Percentiles rank a stretch among this genome's conserved stretches.
These are phyloP conservation scores for Exophiala alcalophila DNA, from an alignment of 2,329 filamentous ascomycete species.

Conservation along the genomic window DNA sequence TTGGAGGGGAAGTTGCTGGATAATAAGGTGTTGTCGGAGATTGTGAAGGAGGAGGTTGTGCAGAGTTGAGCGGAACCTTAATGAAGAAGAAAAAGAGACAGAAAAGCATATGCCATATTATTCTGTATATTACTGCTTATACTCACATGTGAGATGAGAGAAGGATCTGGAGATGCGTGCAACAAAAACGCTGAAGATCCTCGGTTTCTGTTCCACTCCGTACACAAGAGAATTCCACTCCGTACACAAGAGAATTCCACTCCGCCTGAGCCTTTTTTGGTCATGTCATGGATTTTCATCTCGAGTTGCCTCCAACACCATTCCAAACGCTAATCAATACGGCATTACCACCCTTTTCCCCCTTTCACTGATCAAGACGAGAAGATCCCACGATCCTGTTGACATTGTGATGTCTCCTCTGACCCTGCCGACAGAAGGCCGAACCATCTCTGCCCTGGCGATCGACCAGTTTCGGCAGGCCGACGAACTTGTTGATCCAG, in stretches of 20 bases:
- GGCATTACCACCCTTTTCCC: background rate
- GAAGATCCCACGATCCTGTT: slow-evolving; percentile 5
- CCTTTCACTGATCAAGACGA: slow-evolving; percentile 19
- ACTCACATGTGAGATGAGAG: too few relatives aligned
- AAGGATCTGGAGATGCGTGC: too few relatives aligned
- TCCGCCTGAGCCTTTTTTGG: too few relatives aligned
- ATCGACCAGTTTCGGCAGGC: slow-evolving; percentile 46
- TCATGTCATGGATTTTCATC: slow-evolving; percentile 1
- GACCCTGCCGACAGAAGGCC: slow-evolving; percentile 21
- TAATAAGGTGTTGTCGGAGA: slow-evolving; percentile 40
- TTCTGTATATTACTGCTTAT: too few relatives aligned
- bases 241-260: too few relatives aligned
- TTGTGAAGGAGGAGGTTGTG: slow-evolving; percentile 39
- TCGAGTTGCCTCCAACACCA: background rate
- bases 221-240: too few relatives aligned
- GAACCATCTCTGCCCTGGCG: slow-evolving; percentile 32
- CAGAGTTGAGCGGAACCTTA: too few relatives aligned
- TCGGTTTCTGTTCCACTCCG: too few relatives aligned
- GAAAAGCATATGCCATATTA: too few relatives aligned
- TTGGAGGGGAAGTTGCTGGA: slow-evolving; percentile 46
- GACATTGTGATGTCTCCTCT: slow-evolving; percentile 6
- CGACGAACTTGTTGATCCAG: slow-evolving; percentile 65
- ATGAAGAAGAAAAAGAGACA: too few relatives aligned
- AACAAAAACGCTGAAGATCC: too few relatives aligned
- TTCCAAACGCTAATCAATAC: slow-evolving; percentile 1